Evolutionary conservation across 441 rosid species (phyloP).

Genomic region (Biscutella laevigata): DNA sequence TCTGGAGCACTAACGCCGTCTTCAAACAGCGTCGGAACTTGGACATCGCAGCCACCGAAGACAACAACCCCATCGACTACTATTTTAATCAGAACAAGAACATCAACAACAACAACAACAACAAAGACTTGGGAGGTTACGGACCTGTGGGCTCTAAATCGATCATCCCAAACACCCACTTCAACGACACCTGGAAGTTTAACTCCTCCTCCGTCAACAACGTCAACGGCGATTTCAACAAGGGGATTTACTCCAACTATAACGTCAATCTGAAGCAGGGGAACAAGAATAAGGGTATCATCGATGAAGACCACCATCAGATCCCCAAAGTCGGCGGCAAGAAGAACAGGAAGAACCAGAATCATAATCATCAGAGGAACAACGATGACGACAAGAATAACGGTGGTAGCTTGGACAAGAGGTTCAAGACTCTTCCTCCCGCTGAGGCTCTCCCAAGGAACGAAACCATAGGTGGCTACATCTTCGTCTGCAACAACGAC

Average conservation of each 20-base stretch:
- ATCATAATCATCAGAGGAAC: slow-evolving; percentile 18
- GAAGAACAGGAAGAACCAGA: slow-evolving; percentile 52
- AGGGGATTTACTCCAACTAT: slow-evolving; percentile 68
- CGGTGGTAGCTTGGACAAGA: slow-evolving; percentile 61
- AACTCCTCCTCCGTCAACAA: slow-evolving; percentile 12
- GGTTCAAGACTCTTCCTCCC: slow-evolving; percentile 94
- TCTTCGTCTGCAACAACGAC: slow-evolving; percentile 96
- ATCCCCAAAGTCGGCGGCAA: slow-evolving; percentile 46
- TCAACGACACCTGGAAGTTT: slow-evolving; percentile 26
- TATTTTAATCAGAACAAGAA: slow-evolving; percentile 8
- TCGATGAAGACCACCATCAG: slow-evolving; percentile 39
- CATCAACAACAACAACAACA: slow-evolving; percentile 9
- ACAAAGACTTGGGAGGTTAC: slow-evolving; percentile 8
- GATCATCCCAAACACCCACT: neutral
- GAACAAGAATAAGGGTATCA: slow-evolving; percentile 35
- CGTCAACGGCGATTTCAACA: slow-evolving; percentile 74
- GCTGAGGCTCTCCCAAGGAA: slow-evolving; percentile 79
- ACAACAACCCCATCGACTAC: slow-evolving; percentile 3
- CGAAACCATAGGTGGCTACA: slow-evolving; percentile 90
- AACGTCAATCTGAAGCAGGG: slow-evolving; percentile 38
- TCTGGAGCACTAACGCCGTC: slow-evolving; percentile 58
- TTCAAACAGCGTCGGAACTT: slow-evolving; percentile 62
- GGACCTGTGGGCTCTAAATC: slow-evolving; percentile 23
- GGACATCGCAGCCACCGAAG: slow-evolving; percentile 30
- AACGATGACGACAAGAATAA: slow-evolving; percentile 39